Evolutionary conservation across 2,329 filamentous ascomycete species (phyloP), one percentile per base, ranked within the genome.

Genomic region (Fusarium sp.): DNA sequence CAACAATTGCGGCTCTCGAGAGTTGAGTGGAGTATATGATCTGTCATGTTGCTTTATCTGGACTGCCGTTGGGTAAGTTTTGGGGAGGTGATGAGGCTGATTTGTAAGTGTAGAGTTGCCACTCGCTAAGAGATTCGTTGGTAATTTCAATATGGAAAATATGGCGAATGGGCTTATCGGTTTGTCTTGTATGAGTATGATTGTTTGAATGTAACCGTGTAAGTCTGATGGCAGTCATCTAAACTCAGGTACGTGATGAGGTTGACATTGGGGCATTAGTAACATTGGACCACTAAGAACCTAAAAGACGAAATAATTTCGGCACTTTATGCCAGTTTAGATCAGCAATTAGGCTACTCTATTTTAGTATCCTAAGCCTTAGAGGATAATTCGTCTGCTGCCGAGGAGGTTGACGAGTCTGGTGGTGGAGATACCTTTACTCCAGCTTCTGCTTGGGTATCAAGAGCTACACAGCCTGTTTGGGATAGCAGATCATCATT

Each of bases 1-100:
- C 68, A 74, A 62, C 47, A 71, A 53, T 51, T 72, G 70, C 72
- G 63, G 69, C 61, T 73, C 71, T 73, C 42, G 14, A 41, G n/a
- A 52, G 45, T 62, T 48, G 54, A 27, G 53, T 61, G 63, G 67
- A 67, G 66, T 48, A 42, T 25, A 54, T 69, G 61, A 61, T 57
- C 41, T 71, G 41, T 44, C 24, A 65, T 60, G 60, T 65, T 51
- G 24, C 52, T 57, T 61, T 64, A 57, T 25, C 45, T 30, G 18
- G 51, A 41, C 54, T 66, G 55, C 48, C n/a, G 47, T 37, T 49
- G 30, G 44, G 32, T 34, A 30, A 42, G 30, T 54, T 59, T 22
- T 37, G 56, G 20, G 49, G 49, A n/a, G 22, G 45, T 18, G 24
- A 49, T 25, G 45, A 49, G 54, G 45, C 65, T 70, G 62, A 60